Evolutionary conservation across 306 rosid genomes (phyloP).

Genomic region (Canavalia ensiformis): DNA sequence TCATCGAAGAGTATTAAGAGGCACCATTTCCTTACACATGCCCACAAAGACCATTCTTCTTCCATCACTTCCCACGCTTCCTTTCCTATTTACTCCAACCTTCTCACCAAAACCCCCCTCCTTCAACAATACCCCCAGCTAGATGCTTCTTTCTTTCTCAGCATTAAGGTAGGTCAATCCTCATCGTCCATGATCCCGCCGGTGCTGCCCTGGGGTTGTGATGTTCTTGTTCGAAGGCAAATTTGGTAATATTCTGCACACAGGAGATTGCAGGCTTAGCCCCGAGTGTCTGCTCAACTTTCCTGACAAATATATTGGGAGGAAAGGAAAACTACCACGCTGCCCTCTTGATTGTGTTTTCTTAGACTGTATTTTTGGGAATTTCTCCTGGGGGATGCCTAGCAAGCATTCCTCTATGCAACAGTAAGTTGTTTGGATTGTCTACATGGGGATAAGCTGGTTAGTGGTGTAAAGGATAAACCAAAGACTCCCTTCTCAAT

Average conservation of each 20-base stretch:
- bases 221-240: slow-evolving; percentile 86
- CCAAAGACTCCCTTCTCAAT: neutral
- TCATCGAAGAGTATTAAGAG: slow-evolving; percentile 64
- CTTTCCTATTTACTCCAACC: slow-evolving; percentile 70
- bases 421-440: slow-evolving; percentile 48
- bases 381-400: slow-evolving; percentile 63
- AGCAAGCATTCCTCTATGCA: slow-evolving; percentile 66
- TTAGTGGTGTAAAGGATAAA: no score
- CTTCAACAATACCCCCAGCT: slow-evolving; percentile 63
- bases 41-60: slow-evolving; percentile 79
- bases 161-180: slow-evolving; percentile 67
- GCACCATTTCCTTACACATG: slow-evolving; percentile 82
- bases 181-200: slow-evolving; percentile 62
- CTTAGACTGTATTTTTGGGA: slow-evolving; percentile 83
- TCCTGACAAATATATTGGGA: slow-evolving; percentile 72
- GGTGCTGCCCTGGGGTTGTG: slow-evolving; percentile 84
- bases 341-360: slow-evolving; percentile 74
- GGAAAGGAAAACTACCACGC: slow-evolving; percentile 62
- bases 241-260: slow-evolving; percentile 78
- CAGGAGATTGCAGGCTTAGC: slow-evolving; percentile 84
- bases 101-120: slow-evolving; percentile 69
- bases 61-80: slow-evolving; percentile 62
- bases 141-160: slow-evolving; percentile 52
- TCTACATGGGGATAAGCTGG: no score
- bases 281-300: slow-evolving; percentile 70